Conservation (phyloP, 208 protist genomes). For the Leishmania turanica region DNA sequence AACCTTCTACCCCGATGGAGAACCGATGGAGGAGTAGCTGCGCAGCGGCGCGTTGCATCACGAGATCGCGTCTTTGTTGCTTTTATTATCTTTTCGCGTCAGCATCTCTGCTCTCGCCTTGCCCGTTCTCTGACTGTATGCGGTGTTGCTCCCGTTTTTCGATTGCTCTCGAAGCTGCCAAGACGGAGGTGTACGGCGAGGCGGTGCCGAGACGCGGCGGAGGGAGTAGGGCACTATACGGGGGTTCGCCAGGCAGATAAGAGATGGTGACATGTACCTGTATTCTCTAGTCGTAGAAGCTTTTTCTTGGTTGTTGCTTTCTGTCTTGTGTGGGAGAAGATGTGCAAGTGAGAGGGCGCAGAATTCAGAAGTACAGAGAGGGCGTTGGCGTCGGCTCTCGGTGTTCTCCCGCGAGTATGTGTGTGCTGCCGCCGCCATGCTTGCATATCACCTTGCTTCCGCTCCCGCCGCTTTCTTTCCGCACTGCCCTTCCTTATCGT, state of each 20-base stretch:
- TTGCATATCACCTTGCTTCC: neutral
- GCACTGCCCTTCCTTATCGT: neutral
- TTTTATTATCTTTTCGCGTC: neutral
- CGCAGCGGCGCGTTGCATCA: neutral
- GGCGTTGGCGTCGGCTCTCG: neutral
- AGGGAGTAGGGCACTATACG: neutral
- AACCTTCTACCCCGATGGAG: slow-evolving; percentile 69
- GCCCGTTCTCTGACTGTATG: slow-evolving; percentile 2
- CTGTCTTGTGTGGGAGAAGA: neutral
- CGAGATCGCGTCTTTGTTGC: neutral
- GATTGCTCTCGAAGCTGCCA: neutral
- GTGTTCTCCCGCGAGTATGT: neutral
- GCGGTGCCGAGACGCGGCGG: neutral
- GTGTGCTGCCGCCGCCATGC: neutral
- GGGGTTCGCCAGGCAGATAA: neutral
- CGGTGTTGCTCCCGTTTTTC: neutral
- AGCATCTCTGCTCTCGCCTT: neutral
- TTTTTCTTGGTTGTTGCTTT: neutral
- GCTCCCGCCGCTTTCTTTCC: neutral
- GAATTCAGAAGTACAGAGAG: neutral
- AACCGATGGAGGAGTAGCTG: slow-evolving; percentile 30
- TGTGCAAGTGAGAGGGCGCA: neutral
- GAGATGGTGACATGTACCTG: neutral
- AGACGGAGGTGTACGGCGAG: neutral
- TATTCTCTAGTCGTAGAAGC: neutral